Evolutionary conservation across 164 flowering plant species (phyloP).

Genomic region (Tetracentron sinense): DNA sequence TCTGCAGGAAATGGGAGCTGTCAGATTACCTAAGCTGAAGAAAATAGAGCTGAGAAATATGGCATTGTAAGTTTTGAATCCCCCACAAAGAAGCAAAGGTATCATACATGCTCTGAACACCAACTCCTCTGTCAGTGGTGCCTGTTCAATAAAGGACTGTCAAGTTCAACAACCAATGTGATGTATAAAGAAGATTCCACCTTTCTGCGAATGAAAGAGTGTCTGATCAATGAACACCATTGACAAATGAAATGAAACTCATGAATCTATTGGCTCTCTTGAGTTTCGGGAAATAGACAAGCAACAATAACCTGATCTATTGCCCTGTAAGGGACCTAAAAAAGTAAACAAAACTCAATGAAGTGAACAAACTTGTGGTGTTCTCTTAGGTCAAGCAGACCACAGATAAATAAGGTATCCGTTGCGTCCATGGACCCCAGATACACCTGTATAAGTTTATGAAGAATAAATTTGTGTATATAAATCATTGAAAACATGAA

Average conservation of each 20-base stretch:
- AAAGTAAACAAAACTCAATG: background rate
- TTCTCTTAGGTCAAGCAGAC: background rate
- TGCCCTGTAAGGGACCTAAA: background rate
- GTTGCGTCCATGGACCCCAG: background rate
- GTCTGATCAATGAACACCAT: background rate
- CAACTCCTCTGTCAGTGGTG: slow-evolving; percentile 90
- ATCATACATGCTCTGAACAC: slow-evolving; percentile 97
- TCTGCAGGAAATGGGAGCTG: background rate
- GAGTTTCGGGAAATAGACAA: background rate
- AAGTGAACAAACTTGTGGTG: background rate
- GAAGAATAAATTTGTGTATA: no score
- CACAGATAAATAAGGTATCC: background rate
- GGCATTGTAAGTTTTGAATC: slow-evolving; percentile 46
- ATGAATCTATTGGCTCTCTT: background rate
- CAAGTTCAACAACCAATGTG: background rate
- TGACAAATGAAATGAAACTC: background rate
- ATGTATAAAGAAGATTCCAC: background rate
- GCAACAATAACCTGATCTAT: background rate
- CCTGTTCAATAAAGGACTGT: slow-evolving; percentile 41
- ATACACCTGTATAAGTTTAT: no score
- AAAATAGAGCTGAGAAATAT: slow-evolving; percentile 77
- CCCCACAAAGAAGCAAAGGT: slow-evolving; percentile 91
- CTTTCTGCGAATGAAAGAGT: background rate
- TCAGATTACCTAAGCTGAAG: slow-evolving; percentile 80
- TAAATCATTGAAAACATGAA: no score